Evolutionary conservation across 345 rosid species (phyloP).

Genomic region (Corymbia maculata): DNA sequence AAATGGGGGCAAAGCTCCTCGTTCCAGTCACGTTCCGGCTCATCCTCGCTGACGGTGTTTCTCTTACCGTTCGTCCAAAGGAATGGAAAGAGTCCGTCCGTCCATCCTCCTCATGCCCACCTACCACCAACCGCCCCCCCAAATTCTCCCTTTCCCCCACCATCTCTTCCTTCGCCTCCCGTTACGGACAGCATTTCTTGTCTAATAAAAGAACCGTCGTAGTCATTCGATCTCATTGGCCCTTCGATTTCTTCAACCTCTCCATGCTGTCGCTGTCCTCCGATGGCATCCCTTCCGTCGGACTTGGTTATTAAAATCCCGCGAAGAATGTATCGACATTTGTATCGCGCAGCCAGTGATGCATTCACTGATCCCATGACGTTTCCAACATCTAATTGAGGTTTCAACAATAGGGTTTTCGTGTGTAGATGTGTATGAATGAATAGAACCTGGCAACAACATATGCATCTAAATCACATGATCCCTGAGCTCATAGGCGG

Average conservation of each 20-base stretch:
- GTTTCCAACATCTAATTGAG: neutral
- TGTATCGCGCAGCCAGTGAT: too few relatives aligned
- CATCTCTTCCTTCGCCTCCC: neutral
- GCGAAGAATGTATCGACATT: neutral
- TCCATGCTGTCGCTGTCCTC: neutral
- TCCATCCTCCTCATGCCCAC: neutral
- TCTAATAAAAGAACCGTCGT: neutral
- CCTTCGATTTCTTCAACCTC: neutral
- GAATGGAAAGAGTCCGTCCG: neutral
- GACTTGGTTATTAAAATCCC: neutral
- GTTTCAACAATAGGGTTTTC: neutral
- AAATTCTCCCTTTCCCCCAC: neutral
- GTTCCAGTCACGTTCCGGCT: neutral
- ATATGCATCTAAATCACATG: too few relatives aligned
- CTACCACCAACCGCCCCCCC: neutral
- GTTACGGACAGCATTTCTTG: neutral
- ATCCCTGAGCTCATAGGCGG: neutral
- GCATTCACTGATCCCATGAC: neutral
- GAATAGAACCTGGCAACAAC: too few relatives aligned
- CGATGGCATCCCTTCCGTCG: neutral
- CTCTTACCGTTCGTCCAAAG: neutral
- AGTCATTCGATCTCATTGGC: neutral
- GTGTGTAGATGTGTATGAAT: accelerated
- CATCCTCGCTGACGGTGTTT: neutral
- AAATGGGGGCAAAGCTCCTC: neutral